phyloP scores from a whole-genome alignment of 768 basidiomycete species.

The Hypholoma sublateritium region DNA sequence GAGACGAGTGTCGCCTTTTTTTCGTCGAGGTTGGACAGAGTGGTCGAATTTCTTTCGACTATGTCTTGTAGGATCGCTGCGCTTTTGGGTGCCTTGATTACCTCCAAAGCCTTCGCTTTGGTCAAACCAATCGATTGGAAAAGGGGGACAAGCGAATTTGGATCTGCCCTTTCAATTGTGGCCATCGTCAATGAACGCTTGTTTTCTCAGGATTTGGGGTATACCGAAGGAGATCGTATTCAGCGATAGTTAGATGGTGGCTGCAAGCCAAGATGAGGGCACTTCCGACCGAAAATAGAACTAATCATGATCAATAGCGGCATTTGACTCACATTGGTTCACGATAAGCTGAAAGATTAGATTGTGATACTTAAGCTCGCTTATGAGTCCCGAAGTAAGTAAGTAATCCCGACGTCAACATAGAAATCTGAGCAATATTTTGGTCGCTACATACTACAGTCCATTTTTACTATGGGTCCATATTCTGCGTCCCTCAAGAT shows the following conservation, averaged over 20 bases:
- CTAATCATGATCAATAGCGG: too few species aligned
- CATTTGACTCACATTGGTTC: too few species aligned
- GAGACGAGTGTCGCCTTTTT: slow-evolving; percentile 74
- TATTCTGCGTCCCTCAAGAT: too few species aligned
- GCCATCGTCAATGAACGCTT: slow-evolving; percentile 20
- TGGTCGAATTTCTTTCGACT: slow-evolving; percentile 55
- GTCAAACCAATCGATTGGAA: slow-evolving; percentile 81
- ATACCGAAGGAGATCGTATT: slow-evolving; percentile 1
- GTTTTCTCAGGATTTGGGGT: background rate
- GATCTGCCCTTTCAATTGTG: slow-evolving; percentile 21
- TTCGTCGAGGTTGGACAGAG: slow-evolving; percentile 61
- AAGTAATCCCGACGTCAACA: too few species aligned
- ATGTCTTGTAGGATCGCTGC: slow-evolving; percentile 69
- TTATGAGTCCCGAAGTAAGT: too few species aligned
- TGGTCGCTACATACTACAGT: too few species aligned
- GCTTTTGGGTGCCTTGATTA: slow-evolving; percentile 77
- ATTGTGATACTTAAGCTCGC: background rate
- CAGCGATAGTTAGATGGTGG: background rate
- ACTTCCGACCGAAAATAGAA: too few species aligned
- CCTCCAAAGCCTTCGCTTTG: slow-evolving; percentile 77
- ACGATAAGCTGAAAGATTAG: background rate
- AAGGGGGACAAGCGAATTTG: slow-evolving; percentile 37
- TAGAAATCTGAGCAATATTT: too few species aligned
- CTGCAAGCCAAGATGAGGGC: background rate
- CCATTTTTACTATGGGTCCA: too few species aligned